phyloP scores from a whole-genome alignment of 495 filamentous ascomycete species.

The Xylaria grammica region DNA sequence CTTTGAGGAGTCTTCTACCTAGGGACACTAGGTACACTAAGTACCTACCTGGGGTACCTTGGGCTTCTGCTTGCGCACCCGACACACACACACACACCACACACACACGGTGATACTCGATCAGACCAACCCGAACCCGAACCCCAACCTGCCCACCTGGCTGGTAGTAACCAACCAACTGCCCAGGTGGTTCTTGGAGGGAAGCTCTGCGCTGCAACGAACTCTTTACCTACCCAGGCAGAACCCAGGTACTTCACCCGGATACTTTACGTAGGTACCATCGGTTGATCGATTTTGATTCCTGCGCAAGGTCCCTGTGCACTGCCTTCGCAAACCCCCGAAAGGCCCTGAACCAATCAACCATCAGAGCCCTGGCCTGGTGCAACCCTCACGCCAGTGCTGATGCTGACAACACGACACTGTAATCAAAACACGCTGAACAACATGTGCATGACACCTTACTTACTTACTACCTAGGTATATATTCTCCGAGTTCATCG shows the following conservation, averaged over 20 bases:
- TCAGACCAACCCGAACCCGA: conserved; percentile 15
- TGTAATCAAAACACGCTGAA: neutral
- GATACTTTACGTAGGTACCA: too few relatives aligned
- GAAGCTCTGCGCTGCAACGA: conserved; percentile 1
- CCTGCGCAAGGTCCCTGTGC: neutral
- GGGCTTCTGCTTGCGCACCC: too few relatives aligned
- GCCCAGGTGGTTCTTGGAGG: neutral
- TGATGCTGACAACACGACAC: conserved; percentile 2
- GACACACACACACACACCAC: too few relatives aligned
- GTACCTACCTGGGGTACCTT: neutral
- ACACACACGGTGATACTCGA: too few relatives aligned
- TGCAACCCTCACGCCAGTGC: conserved; percentile 34
- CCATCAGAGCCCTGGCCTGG: conserved; percentile 27
- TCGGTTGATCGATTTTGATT: too few relatives aligned
- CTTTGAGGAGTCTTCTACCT: conserved; percentile 1
- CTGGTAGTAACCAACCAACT: too few relatives aligned
- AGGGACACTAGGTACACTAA: conserved; percentile 18
- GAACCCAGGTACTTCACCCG: too few relatives aligned
- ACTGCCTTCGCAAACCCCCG: conserved; percentile 6
- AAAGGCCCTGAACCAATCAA: conserved; percentile 34
- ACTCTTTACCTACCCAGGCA: too few relatives aligned
- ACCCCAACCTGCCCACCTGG: too few relatives aligned
- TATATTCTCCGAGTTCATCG: too few relatives aligned
- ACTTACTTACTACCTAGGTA: neutral
- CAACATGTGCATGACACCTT: neutral